Evolutionary conservation across 2,329 filamentous ascomycete species (phyloP).

Genomic region (Sclerotinia sclerotiorum): DNA sequence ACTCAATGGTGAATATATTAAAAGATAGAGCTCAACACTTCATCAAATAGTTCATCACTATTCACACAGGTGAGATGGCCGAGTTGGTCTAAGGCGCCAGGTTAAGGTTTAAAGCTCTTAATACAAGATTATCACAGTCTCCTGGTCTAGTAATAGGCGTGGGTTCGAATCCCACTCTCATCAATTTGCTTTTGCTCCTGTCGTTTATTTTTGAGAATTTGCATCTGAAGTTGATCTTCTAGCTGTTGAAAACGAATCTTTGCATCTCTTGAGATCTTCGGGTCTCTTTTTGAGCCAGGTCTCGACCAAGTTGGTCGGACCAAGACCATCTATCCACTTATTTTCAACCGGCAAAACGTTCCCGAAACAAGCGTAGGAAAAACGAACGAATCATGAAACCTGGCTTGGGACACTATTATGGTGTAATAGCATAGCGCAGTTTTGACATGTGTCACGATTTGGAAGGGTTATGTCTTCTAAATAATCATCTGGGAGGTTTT

Average conservation of each 20-base stretch:
- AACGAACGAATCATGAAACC: slow-evolving; percentile 8
- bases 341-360: not conserved
- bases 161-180: slow-evolving; percentile 45
- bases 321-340: slow-evolving; percentile 4
- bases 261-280: not conserved
- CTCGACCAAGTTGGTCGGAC: slow-evolving; percentile 2
- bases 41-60: not conserved
- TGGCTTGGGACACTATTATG: not conserved
- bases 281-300: not conserved
- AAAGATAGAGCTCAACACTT: rapidly evolving
- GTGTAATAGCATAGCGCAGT: not conserved
- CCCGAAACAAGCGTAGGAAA: not conserved
- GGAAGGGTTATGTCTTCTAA: not conserved
- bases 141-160: slow-evolving; percentile 34
- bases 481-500: not conserved
- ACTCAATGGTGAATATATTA: rapidly evolving
- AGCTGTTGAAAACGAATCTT: not conserved
- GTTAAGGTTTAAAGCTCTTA: not conserved
- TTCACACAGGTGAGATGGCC: slow-evolving; percentile 10
- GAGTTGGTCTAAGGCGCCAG: slow-evolving; percentile 23
- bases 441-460: not conserved
- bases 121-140: not conserved
- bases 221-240: not conserved
- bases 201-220: not conserved
- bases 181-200: slow-evolving; percentile 25